phyloP scores from a whole-genome alignment of 2,329 filamentous ascomycete species.

The Emmonsiellopsis sp. region DNA sequence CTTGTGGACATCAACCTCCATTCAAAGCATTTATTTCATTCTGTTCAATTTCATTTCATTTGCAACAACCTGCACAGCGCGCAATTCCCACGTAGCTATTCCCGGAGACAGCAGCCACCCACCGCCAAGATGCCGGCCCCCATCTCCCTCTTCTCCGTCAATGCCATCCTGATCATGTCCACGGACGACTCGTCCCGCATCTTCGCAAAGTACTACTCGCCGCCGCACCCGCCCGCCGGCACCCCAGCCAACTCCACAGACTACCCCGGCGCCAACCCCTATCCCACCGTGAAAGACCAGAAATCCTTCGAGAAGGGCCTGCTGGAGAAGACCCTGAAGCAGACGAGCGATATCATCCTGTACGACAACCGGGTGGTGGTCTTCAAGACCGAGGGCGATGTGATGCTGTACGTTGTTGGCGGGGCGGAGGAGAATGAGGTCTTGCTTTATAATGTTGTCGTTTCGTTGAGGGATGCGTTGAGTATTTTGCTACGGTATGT shows the following conservation, averaged over 20 bases:
- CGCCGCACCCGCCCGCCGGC: constrained; percentile 58
- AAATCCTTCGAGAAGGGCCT: constrained; percentile 95
- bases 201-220: constrained; percentile 85
- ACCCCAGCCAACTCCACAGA: constrained; percentile 46
- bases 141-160: constrained; percentile 67
- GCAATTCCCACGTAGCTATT: background rate
- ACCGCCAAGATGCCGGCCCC: constrained; percentile 56
- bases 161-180: constrained; percentile 69
- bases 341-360: constrained; percentile 89
- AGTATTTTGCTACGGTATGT: constrained; percentile 84
- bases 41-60: too few species aligned
- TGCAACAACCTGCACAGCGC: too few species aligned
- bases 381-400: constrained; percentile 96
- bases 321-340: constrained; percentile 90
- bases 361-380: constrained; percentile 95
- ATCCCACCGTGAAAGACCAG: constrained; percentile 83
- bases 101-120: background rate
- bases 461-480: constrained; percentile 82
- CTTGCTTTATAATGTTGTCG: constrained; percentile 84
- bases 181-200: constrained; percentile 85
- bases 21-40: too few species aligned
- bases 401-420: constrained; percentile 92
- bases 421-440: constrained; percentile 93
- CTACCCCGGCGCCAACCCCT: constrained; percentile 63
- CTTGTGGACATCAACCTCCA: background rate